Base-by-base conservation (phyloP, 2,329 filamentous ascomycete species). In the Fusarium sp. region DNA sequence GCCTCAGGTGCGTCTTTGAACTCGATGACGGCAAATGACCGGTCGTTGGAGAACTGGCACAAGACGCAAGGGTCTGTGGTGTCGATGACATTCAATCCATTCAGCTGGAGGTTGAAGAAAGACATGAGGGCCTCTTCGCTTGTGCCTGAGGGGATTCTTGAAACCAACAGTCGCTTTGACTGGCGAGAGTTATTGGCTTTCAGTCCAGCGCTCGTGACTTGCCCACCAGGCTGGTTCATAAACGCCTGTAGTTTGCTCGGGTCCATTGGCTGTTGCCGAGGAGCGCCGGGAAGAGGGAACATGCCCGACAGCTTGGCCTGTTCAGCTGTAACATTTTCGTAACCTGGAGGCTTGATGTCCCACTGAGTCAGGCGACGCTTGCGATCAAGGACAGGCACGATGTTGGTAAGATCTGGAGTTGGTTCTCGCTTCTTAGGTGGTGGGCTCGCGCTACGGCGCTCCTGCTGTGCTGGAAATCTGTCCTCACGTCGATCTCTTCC, bases 301-400 rank as follows among this genome's bases (percentile, higher is more conserved):
- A 99, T 98, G 86, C 96, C 93, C 75, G 97, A 99, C 49, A 99
- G 89, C 87, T 99, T 99, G 57, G 96, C 97, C 83, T 99, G 97
- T 83, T 99, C 97, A 28, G 96, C 95, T 6, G 96, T 98, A 75
- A 99, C 96, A 83, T 96, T 97, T 81, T 99, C 97, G 80, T 99
- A 99, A 49, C 96, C 96, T 22, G 95, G 94, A 11, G 96, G 96
- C 85, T 99, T 99, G 83, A 99, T 98, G 82, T 99, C 97, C 96
- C 96, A 99, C 83, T 99, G 97, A 41, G 95, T 98, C 87, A 99
- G 86, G 68, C 96, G 93, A 77, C 97, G 92, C 87, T 95, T 96
- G 78, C 96, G 92, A 80, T 96, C 92, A 73, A 95, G 86, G 67
- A 99, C 88, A 8, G 94, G 90, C n/a, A 93, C 87, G 68, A 97